Evolutionary conservation across 768 basidiomycete genomes (phyloP).

Genomic region (Daedalea quercina): DNA sequence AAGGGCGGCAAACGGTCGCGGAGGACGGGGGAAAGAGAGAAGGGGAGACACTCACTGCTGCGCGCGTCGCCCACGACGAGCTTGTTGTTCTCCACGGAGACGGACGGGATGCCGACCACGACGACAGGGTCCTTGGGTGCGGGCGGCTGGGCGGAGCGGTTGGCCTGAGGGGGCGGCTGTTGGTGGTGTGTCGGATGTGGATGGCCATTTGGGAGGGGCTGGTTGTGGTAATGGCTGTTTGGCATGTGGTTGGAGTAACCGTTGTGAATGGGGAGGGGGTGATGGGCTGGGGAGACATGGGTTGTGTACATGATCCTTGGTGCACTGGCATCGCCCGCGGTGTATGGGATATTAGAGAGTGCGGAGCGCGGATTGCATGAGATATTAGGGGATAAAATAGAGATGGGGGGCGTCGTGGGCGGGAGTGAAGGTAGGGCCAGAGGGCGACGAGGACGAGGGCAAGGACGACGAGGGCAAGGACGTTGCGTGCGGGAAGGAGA

Average conservation of each 20-base stretch:
- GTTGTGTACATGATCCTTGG: constrained; percentile 50
- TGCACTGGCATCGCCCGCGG: constrained; percentile 44
- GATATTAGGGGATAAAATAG: constrained; percentile 18
- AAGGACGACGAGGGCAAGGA: no score
- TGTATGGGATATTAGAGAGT: background rate
- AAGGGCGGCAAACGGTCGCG: background rate
- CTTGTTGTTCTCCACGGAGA: constrained; percentile 60
- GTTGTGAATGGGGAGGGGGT: constrained; percentile 30
- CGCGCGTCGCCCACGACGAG: constrained; percentile 70
- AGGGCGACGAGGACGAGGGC: no score
- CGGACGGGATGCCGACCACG: constrained; percentile 71
- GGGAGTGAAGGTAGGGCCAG: no score
- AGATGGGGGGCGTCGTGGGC: background rate
- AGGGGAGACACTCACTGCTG: constrained; percentile 48
- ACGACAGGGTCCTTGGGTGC: constrained; percentile 53
- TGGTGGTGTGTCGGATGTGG: constrained; percentile 6
- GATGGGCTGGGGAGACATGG: constrained; percentile 37
- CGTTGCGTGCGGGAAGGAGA: background rate
- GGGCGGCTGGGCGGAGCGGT: constrained; percentile 15
- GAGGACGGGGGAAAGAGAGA: constrained; percentile 5
- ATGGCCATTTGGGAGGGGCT: constrained; percentile 13
- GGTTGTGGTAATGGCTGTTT: constrained; percentile 21
- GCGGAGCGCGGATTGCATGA: background rate
- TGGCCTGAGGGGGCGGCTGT: constrained; percentile 11
- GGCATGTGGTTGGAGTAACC: constrained; percentile 25